Evolutionary conservation across 1,284 basidiomycete species (phyloP).

Genomic region (Rhodotorula glutinis): DNA sequence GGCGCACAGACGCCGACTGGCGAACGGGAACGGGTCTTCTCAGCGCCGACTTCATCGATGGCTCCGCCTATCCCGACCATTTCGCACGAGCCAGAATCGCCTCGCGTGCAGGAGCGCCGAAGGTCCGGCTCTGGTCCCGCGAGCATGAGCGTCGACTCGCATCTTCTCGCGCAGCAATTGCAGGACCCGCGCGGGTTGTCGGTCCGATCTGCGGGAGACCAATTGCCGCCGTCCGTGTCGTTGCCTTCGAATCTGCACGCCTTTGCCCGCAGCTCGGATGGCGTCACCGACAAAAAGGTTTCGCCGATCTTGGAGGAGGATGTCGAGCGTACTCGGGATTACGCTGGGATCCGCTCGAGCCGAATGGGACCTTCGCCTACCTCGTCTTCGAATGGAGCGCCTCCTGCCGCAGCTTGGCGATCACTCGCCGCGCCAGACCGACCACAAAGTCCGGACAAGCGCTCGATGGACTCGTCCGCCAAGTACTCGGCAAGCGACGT

Average conservation of each 20-base stretch:
- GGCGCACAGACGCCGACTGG: background rate
- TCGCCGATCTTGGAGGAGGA: background rate
- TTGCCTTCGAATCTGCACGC: slow-evolving; percentile 37
- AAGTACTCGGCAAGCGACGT: slow-evolving; percentile 68
- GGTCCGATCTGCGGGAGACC: slow-evolving; percentile 9
- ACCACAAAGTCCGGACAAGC: slow-evolving; percentile 15
- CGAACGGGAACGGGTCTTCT: background rate
- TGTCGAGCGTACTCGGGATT: background rate
- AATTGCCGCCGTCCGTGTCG: slow-evolving; percentile 36
- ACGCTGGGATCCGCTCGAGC: background rate
- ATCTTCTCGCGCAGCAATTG: background rate
- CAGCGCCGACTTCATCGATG: background rate
- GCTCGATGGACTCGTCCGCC: slow-evolving; percentile 46
- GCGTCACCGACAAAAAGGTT: background rate
- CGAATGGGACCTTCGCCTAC: background rate
- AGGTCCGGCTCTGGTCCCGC: slow-evolving; percentile 41
- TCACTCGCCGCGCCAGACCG: slow-evolving; percentile 7
- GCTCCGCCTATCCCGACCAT: slow-evolving; percentile 1
- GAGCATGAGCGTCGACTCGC: background rate
- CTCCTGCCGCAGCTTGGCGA: background rate
- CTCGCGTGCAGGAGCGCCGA: slow-evolving; percentile 55
- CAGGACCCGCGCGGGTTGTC: slow-evolving; percentile 1
- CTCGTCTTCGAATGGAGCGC: background rate
- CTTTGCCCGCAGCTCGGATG: slow-evolving; percentile 16
- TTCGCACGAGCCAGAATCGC: slow-evolving; percentile 12